These are phyloP conservation scores for Plantago major DNA, from an alignment of 257 asterid species.

Conservation along the genomic window DNA sequence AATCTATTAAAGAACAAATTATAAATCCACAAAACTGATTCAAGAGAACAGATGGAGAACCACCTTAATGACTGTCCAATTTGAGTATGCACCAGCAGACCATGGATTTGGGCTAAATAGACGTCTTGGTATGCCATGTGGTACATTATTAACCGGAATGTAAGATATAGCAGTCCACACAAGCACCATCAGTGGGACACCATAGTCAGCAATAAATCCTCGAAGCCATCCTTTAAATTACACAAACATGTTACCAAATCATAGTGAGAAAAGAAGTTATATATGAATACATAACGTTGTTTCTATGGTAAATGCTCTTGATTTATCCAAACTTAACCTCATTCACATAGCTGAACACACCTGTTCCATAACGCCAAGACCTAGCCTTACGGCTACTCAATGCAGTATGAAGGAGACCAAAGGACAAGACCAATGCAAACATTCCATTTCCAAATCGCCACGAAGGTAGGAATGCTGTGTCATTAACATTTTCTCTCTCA, in stretches of 20 bases:
- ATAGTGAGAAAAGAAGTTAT: neutral
- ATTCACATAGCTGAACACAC: slow-evolving; percentile 25
- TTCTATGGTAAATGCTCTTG: too few relatives aligned
- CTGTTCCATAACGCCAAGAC: slow-evolving; percentile 97
- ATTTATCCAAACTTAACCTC: too few relatives aligned
- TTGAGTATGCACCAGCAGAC: slow-evolving; percentile 92
- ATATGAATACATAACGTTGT: too few relatives aligned
- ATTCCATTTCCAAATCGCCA: slow-evolving; percentile 98
- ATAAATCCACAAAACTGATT: neutral
- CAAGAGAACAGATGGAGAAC: slow-evolving; percentile 7
- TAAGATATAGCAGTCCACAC: slow-evolving; percentile 90
- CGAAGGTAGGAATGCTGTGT: slow-evolving; percentile 53
- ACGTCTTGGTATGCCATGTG: slow-evolving; percentile 80
- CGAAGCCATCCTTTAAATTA: slow-evolving; percentile 67
- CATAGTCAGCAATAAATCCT: slow-evolving; percentile 91
- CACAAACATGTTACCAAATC: slow-evolving; percentile 20
- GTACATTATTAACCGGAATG: slow-evolving; percentile 67
- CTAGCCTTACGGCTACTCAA: slow-evolving; percentile 85
- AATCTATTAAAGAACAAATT: slow-evolving; percentile 1
- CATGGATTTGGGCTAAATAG: slow-evolving; percentile 98
- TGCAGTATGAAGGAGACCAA: slow-evolving; percentile 88
- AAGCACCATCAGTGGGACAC: slow-evolving; percentile 92
- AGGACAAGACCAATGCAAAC: slow-evolving; percentile 88
- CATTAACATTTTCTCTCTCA: slow-evolving; percentile 54
- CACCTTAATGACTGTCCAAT: slow-evolving; percentile 98